A percentile compares a stretch with the other conserved stretches of the same genome.
Conservation (phyloP, 2,329 filamentous ascomycete species). For the Aciculosporium take region DNA sequence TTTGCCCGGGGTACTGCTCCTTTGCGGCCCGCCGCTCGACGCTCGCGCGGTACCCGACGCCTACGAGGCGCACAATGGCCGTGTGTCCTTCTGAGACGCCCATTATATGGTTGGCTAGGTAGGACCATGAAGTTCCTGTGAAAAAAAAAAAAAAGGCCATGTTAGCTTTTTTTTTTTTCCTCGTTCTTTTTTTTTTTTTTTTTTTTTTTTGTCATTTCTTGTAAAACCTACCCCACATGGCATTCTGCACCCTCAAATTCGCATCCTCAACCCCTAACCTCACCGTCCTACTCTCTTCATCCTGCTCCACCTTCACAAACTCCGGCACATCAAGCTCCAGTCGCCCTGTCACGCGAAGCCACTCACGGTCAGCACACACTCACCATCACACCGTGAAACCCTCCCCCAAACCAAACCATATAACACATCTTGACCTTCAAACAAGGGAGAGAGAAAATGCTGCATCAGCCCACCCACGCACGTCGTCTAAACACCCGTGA, state of each 20-base stretch:
- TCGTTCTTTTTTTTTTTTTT: neutral
- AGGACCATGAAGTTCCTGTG: slow-evolving; percentile 74
- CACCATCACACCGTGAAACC: no score
- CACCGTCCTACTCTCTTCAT: slow-evolving; percentile 47
- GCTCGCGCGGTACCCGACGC: slow-evolving; percentile 86
- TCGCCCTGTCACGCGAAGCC: slow-evolving; percentile 36
- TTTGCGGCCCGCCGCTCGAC: slow-evolving; percentile 65
- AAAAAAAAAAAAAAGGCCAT: neutral
- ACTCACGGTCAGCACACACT: no score
- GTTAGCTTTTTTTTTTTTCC: neutral
- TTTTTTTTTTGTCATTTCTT: neutral
- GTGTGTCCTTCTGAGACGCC: slow-evolving; percentile 95
- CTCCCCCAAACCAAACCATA: no score
- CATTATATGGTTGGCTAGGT: slow-evolving; percentile 78
- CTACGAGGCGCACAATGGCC: slow-evolving; percentile 80
- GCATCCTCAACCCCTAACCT: slow-evolving; percentile 56
- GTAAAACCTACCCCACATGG: slow-evolving; percentile 74
- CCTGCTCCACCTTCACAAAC: slow-evolving; percentile 59
- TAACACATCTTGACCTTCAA: no score
- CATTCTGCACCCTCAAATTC: slow-evolving; percentile 59
- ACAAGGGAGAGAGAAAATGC: neutral
- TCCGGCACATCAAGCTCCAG: slow-evolving; percentile 65
- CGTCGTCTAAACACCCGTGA: no score
- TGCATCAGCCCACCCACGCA: no score
- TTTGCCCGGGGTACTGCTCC: slow-evolving; percentile 65